Percentiles rank a stretch among this genome's conserved stretches.
Evolutionary conservation across 495 filamentous ascomycete species (phyloP).

Genomic region (Annulohypoxylon bovei): DNA sequence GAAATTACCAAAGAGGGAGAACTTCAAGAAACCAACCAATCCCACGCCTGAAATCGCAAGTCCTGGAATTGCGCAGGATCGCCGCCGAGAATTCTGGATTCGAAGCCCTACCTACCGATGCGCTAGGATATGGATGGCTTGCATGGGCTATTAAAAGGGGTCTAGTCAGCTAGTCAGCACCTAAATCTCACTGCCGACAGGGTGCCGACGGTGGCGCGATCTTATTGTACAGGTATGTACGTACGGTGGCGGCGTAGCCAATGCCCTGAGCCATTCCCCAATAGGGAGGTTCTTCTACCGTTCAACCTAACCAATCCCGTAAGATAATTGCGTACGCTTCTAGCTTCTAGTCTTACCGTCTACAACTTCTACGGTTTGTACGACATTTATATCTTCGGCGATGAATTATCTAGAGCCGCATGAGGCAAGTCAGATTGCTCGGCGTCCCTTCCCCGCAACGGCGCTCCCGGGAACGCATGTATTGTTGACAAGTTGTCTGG

Average conservation of each 20-base stretch:
- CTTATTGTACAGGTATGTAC: constrained; percentile 4
- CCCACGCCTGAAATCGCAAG: background rate
- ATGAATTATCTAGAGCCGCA: constrained; percentile 17
- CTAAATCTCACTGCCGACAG: constrained; percentile 23
- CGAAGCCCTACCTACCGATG: constrained; percentile 10
- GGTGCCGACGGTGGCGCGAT: constrained; percentile 4
- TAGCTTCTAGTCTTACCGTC: background rate
- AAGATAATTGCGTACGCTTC: too few relatives aligned
- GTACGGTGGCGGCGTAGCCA: background rate
- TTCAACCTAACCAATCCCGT: too few relatives aligned
- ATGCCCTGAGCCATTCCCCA: constrained; percentile 21
- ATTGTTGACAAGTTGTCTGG: background rate
- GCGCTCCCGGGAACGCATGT: background rate
- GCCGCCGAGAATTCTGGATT: constrained; percentile 26
- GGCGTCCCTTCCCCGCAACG: background rate
- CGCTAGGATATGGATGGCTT: background rate
- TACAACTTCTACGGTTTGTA: background rate
- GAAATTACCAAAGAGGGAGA: background rate
- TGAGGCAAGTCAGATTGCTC: constrained; percentile 10
- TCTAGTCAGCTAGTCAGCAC: background rate
- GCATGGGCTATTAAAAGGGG: background rate
- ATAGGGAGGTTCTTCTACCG: constrained; percentile 33
- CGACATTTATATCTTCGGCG: background rate
- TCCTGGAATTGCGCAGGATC: constrained; percentile 17
- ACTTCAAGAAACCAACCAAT: constrained; percentile 4